These are phyloP conservation scores for Geotrichum histeridarum DNA, from an alignment of 1,139 yeast genomes.

Conservation along the genomic window DNA sequence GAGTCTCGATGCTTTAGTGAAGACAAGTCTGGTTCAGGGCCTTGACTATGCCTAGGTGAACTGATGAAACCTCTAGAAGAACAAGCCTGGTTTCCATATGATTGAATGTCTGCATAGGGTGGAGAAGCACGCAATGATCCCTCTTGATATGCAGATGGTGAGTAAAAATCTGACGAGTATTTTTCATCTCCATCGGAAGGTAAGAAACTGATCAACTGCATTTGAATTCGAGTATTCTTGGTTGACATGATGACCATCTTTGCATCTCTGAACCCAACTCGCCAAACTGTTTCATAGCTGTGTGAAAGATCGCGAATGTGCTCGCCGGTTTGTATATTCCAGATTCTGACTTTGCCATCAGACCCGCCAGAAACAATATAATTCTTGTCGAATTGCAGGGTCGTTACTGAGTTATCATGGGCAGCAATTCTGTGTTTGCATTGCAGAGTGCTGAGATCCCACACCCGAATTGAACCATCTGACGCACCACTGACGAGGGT, in stretches of 20 bases:
- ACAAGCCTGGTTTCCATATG: too few relatives aligned
- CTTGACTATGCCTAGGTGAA: too few relatives aligned
- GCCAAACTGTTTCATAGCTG: conserved; percentile 41
- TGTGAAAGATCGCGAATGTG: conserved; percentile 39
- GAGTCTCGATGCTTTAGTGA: too few relatives aligned
- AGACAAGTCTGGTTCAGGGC: too few relatives aligned
- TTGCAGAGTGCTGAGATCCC: conserved; percentile 86
- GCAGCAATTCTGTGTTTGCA: conserved; percentile 89
- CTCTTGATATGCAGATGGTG: too few relatives aligned
- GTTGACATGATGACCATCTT: conserved; percentile 41
- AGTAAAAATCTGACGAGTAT: too few relatives aligned
- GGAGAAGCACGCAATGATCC: too few relatives aligned
- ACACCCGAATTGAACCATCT: conserved; percentile 80
- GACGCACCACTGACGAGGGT: conserved; percentile 91
- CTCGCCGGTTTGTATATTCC: conserved; percentile 80
- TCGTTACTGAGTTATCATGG: conserved; percentile 70
- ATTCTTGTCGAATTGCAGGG: conserved; percentile 83
- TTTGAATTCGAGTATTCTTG: conserved; percentile 33
- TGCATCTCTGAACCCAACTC: conserved; percentile 41
- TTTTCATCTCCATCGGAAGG: conserved; percentile 15
- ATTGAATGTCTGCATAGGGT: too few relatives aligned
- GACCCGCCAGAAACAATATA: conserved; percentile 86
- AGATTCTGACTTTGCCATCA: conserved; percentile 77
- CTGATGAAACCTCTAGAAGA: too few relatives aligned
- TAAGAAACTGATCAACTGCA: conserved; percentile 39